phyloP scores from a whole-genome alignment of 768 basidiomycete genomes.

The Lactarius sp. region DNA sequence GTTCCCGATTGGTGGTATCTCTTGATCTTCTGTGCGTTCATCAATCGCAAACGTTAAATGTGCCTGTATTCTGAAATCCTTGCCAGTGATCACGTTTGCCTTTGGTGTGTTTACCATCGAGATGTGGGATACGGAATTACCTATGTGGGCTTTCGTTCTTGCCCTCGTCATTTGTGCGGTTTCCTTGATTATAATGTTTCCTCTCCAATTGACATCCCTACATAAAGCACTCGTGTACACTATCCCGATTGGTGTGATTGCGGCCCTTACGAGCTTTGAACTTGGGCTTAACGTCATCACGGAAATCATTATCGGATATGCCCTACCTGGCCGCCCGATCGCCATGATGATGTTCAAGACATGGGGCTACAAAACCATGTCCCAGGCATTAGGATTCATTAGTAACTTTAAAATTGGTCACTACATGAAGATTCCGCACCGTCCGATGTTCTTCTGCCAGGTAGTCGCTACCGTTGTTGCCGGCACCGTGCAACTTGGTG shows the following conservation, averaged over 20 bases:
- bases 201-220: not conserved
- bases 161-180: slow-evolving; percentile 54
- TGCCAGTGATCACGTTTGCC: slow-evolving; percentile 55
- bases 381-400: slow-evolving; percentile 64
- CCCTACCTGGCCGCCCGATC: slow-evolving; percentile 68
- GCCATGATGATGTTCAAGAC: slow-evolving; percentile 89
- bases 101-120: slow-evolving; percentile 67
- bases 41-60: no score
- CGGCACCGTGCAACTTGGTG: slow-evolving; percentile 68
- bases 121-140: slow-evolving; percentile 66
- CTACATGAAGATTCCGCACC: slow-evolving; percentile 68
- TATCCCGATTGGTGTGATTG: slow-evolving; percentile 54
- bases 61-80: no score
- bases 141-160: slow-evolving; percentile 68
- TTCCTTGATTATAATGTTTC: not conserved
- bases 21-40: no score
- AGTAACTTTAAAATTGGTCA: slow-evolving; percentile 75
- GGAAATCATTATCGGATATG: slow-evolving; percentile 77
- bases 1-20: no score
- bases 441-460: slow-evolving; percentile 68
- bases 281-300: slow-evolving; percentile 73
- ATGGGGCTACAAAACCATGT: slow-evolving; percentile 69
- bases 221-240: slow-evolving; percentile 37
- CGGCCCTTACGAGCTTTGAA: slow-evolving; percentile 70
- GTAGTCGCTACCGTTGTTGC: slow-evolving; percentile 63